A percentile compares a stretch with the other conserved stretches of the same genome.
These are phyloP conservation scores for Fusarium sp. DNA, from an alignment of 2,329 filamentous ascomycete genomes.

Conservation along the genomic window DNA sequence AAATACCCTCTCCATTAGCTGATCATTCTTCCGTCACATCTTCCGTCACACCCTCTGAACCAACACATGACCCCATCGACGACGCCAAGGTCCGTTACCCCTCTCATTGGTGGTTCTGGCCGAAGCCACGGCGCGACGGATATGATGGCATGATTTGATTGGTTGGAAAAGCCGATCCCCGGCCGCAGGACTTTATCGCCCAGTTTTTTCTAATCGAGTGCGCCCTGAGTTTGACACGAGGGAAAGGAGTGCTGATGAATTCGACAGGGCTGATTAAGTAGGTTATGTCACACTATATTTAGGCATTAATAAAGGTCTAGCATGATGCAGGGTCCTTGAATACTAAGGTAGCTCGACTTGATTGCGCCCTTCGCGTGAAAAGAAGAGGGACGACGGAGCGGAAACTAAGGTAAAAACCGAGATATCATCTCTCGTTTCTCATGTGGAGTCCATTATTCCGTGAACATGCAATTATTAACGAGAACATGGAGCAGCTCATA, in stretches of 20 bases:
- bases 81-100: not conserved
- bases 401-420: not conserved
- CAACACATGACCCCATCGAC: not conserved
- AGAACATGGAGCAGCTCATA: not conserved
- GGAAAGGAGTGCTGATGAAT: not conserved
- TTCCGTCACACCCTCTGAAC: not conserved
- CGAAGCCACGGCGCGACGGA: not conserved
- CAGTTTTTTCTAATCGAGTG: not conserved
- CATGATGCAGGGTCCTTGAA: not conserved
- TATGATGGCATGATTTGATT: not conserved
- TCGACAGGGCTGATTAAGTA: not conserved
- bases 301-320: not conserved
- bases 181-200: not conserved
- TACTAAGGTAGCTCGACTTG: not conserved
- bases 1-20: not conserved
- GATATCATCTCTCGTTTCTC: not conserved
- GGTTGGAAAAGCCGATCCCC: not conserved
- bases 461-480: not conserved
- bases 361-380: not conserved
- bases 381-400: not conserved
- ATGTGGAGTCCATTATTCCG: not conserved
- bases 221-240: not conserved
- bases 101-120: not conserved
- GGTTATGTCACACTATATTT: not conserved
- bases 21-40: constrained; percentile 8